These are phyloP conservation scores for Cardamine chenopodiifolia DNA, from an alignment of 345 rosid species.

Conservation along the genomic window DNA sequence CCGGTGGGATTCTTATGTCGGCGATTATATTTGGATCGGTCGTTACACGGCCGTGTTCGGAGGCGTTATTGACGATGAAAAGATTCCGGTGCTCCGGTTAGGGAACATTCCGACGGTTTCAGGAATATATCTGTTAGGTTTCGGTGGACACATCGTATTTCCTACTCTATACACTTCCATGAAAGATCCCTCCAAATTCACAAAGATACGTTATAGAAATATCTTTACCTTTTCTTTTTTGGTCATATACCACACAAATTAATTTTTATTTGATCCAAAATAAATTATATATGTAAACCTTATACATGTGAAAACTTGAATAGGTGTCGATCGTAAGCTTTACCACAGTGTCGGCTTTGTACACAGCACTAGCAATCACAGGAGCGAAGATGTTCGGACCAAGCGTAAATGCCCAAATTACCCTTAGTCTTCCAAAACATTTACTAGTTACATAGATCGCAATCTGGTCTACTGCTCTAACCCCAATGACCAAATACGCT, in stretches of 20 bases:
- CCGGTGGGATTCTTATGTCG: constrained; percentile 76
- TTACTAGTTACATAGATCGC: constrained; percentile 66
- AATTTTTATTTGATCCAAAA: neutral
- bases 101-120: constrained; percentile 64
- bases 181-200: constrained; percentile 77
- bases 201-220: constrained; percentile 53
- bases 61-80: constrained; percentile 46
- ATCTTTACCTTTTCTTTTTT: too few relatives aligned
- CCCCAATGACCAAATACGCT: constrained; percentile 85
- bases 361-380: constrained; percentile 61
- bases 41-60: constrained; percentile 58
- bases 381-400: constrained; percentile 79
- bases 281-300: neutral
- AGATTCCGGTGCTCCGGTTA: constrained; percentile 52
- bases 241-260: too few relatives aligned
- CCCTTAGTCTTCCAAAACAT: constrained; percentile 69
- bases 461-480: constrained; percentile 73
- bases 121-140: constrained; percentile 68
- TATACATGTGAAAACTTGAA: neutral
- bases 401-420: constrained; percentile 62
- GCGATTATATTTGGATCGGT: constrained; percentile 61
- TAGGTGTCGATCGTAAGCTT: constrained; percentile 74
- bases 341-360: constrained; percentile 53
- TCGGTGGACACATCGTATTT: constrained; percentile 76
- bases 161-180: constrained; percentile 72